Evolutionary conservation across 2,329 filamentous ascomycete species (phyloP), one percentile per base, ranked within the genome.

Genomic region (Dothistroma pini): DNA sequence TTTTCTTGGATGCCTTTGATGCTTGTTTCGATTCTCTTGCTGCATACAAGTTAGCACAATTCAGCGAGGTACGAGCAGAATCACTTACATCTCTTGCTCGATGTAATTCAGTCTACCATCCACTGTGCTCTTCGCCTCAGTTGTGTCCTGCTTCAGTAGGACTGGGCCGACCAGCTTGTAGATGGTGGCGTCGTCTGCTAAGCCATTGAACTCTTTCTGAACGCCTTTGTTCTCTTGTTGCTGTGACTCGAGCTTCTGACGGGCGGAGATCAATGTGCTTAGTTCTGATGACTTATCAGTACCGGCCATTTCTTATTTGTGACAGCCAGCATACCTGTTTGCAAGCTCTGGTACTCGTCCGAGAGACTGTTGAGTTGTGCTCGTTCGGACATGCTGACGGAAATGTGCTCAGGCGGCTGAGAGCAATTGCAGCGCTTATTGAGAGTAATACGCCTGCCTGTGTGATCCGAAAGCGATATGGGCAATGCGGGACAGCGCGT

Each of bases 131-230:
- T 92, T 87, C 0, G 95, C 95, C 75, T 99, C 95, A 1, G 86
- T 80, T 76, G 90, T 93, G 60, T 97, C 95, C 77, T 99, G 95
- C 82, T 97, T 97, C 71, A 99, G 77, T 41, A 99, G 80, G 7
- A 97, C 90, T 0, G 95, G 95, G 0, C 95, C 95, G 52, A 96
- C 87, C 48, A 97, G 86, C 78, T 97, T 99, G 85, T 96, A 99
- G 76, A 99, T 96, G 66, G 87, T 91, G 71, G 96, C 89, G 69
- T 89, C 89, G 41, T 93, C 88, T 69, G 87, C 85, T 61, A 97
- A 82, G 57, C 84, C 83, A 47, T 86, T 82, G 75, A 97, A 97
- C 76, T 97, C 93, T 78, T 90, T 89, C 75, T 96, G 87, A 10
- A 99, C 95, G 16, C 89, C 88, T 54, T 88, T 79, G 74, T 97